phyloP scores from a whole-genome alignment of 495 filamentous ascomycete species.

The Coniosporium apollinis region DNA sequence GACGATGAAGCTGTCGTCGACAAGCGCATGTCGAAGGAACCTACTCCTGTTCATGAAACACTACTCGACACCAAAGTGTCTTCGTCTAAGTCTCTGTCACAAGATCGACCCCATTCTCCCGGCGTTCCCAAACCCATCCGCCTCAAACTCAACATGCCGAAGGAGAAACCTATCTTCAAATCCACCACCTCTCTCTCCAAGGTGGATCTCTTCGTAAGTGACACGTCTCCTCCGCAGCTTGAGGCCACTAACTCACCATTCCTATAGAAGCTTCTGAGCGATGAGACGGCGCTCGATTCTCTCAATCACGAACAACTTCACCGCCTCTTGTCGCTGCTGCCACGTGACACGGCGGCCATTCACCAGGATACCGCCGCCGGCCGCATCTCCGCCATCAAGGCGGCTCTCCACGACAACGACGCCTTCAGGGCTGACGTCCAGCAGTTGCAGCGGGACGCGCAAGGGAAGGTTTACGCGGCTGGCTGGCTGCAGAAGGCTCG shows the following conservation, averaged over 20 bases:
- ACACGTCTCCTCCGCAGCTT: not conserved
- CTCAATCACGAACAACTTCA: conserved; percentile 6
- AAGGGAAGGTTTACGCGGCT: conserved; percentile 42
- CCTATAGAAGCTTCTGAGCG: conserved; percentile 5
- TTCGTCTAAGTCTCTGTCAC: too few species aligned
- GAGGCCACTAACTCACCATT: conserved; percentile 1
- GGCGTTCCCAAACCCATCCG: too few species aligned
- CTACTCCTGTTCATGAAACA: too few species aligned
- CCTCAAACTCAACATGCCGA: too few species aligned
- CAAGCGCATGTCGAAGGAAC: too few species aligned
- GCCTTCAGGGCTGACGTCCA: conserved; percentile 37
- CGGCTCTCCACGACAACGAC: conserved; percentile 28
- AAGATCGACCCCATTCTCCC: too few species aligned
- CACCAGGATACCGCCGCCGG: conserved; percentile 26
- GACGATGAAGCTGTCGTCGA: too few species aligned
- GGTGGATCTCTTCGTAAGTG: not conserved
- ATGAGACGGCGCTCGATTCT: not conserved
- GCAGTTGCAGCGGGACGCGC: conserved; percentile 42
- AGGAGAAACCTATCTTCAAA: too few species aligned
- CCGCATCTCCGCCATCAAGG: conserved; percentile 25
- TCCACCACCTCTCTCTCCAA: not conserved
- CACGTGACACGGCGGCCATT: conserved; percentile 1
- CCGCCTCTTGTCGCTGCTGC: conserved; percentile 9
- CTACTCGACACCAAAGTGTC: too few species aligned
- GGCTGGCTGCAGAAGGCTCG: conserved; percentile 51